Evolutionary conservation across 1,284 basidiomycete genomes (phyloP).

Genomic region (Bjerkandera adusta): DNA sequence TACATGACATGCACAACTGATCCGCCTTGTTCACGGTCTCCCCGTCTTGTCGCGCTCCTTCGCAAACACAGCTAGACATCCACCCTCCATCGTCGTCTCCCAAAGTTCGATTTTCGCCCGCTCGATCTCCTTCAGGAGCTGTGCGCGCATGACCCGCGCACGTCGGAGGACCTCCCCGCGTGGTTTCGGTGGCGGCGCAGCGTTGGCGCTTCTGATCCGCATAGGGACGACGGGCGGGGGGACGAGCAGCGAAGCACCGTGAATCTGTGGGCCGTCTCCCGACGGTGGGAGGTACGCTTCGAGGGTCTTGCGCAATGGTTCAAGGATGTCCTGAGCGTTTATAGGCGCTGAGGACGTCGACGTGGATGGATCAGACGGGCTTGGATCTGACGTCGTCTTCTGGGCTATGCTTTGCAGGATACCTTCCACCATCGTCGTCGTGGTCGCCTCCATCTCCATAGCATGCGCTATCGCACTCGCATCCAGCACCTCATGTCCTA

Average conservation of each 20-base stretch:
- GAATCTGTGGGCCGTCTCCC: not conserved
- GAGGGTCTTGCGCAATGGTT: slow-evolving; percentile 1
- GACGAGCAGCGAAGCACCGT: not conserved
- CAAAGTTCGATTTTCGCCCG: slow-evolving; percentile 63
- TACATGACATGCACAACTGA: not conserved
- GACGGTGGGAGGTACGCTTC: not conserved
- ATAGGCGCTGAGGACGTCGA: not conserved
- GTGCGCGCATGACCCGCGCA: slow-evolving; percentile 49
- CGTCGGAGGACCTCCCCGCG: slow-evolving; percentile 43
- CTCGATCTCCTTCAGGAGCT: slow-evolving; percentile 55
- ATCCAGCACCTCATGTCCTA: too few relatives aligned
- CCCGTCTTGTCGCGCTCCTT: slow-evolving; percentile 31
- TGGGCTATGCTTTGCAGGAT: too few relatives aligned
- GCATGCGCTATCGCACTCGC: not conserved
- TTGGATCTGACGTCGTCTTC: not conserved
- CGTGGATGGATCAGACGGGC: not conserved
- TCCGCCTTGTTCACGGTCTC: too few relatives aligned
- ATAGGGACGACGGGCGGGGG: not conserved
- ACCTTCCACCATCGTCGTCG: not conserved
- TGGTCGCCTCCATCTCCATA: not conserved
- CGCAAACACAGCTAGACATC: slow-evolving; percentile 53
- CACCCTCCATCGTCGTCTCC: slow-evolving; percentile 74
- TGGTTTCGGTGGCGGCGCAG: not conserved
- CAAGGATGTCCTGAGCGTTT: not conserved
- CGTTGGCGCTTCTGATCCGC: not conserved